These are phyloP conservation scores for Triticum aestivum DNA, from an alignment of 176 grass and related monocot genomes.

Conservation along the genomic window IWGSC_CS_RefSeq_v2.1 NC_057794.1:467027581-467028080, in stretches of 20 bases:
- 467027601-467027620: constrained; percentile 61
- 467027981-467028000: neutral
- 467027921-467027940: constrained; percentile 30
- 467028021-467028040: too few relatives aligned
- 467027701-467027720: constrained; percentile 39
- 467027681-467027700: constrained; percentile 50
- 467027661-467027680: constrained; percentile 35
- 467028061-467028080: too few relatives aligned
- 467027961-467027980: constrained; percentile 14
- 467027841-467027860: neutral
- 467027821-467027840: constrained; percentile 41
- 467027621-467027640: constrained; percentile 66
- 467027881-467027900: constrained; percentile 42
- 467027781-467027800: constrained; percentile 25
- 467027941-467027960: constrained; percentile 50
- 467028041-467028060: too few relatives aligned
- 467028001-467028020: too few relatives aligned
- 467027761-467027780: constrained; percentile 53
- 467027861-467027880: constrained; percentile 19
- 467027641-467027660: constrained; percentile 49
- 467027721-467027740: constrained; percentile 51
- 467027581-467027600: constrained; percentile 69
- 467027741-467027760: constrained; percentile 37
- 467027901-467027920: constrained; percentile 43
- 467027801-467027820: constrained; percentile 42